Conservation (phyloP, 352 stramenopile species). For the Phytopythium mirpurense region DNA sequence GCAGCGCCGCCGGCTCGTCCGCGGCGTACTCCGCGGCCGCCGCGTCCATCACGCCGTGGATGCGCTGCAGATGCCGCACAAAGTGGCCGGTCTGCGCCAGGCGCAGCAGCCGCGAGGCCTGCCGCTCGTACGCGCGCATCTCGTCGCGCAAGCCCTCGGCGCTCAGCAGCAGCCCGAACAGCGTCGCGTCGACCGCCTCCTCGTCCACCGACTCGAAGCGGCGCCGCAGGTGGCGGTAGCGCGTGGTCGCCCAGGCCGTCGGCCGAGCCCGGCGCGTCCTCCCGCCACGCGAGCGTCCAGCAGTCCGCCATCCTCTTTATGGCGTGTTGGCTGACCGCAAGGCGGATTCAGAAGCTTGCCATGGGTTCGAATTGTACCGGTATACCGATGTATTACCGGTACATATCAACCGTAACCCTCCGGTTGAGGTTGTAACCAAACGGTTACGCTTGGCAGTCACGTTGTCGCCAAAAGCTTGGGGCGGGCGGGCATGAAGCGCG, state of each 20-base stretch:
- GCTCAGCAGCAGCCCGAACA: not conserved
- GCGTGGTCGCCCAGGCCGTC: not conserved
- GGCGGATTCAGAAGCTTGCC: too few species aligned
- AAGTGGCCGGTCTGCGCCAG: not conserved
- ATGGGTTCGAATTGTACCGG: too few species aligned
- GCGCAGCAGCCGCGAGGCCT: not conserved
- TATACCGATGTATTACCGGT: too few species aligned
- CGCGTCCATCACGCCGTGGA: not conserved
- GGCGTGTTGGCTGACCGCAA: too few species aligned
- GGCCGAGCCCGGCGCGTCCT: too few species aligned
- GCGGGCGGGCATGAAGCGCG: constrained; percentile 1
- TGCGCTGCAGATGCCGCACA: not conserved
- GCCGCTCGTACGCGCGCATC: not conserved
- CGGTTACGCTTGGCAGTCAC: too few species aligned
- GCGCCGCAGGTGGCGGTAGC: not conserved
- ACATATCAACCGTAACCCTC: too few species aligned
- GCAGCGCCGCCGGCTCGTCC: not conserved
- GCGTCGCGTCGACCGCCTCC: not conserved
- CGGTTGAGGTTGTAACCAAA: too few species aligned
- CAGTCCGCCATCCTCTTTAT: too few species aligned
- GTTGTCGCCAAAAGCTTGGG: too few species aligned
- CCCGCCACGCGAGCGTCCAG: too few species aligned
- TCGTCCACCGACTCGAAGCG: not conserved
- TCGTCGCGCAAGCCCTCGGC: not conserved
- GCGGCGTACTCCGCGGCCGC: not conserved